phyloP scores from a whole-genome alignment of 805 yeast genomes.

The Komagataella kurtzmanii region DNA sequence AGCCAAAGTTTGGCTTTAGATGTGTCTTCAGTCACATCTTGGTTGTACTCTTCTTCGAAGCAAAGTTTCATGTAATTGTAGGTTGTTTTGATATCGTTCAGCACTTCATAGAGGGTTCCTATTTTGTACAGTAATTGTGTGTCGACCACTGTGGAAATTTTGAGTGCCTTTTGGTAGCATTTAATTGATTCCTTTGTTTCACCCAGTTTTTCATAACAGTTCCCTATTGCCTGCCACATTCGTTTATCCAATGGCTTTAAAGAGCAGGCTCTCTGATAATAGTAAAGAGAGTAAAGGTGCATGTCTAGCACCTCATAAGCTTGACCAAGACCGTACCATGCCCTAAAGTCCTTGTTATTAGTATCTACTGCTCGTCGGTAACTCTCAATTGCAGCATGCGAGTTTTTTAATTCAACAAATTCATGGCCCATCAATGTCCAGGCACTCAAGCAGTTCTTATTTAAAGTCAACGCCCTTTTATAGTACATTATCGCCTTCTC shows the following conservation, averaged over 20 bases:
- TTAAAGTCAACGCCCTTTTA: slow-evolving; percentile 74
- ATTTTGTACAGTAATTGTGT: slow-evolving; percentile 42
- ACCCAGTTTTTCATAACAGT: slow-evolving; percentile 71
- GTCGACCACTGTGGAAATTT: slow-evolving; percentile 29
- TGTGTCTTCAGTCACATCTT: slow-evolving; percentile 60
- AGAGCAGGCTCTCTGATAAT: slow-evolving; percentile 83
- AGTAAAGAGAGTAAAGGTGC: slow-evolving; percentile 85
- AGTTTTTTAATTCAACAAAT: slow-evolving; percentile 88
- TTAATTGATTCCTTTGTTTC: slow-evolving; percentile 63
- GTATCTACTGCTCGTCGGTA: slow-evolving; percentile 89
- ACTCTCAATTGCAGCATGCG: slow-evolving; percentile 95
- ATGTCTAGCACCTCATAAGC: slow-evolving; percentile 94
- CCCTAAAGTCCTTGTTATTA: slow-evolving; percentile 78
- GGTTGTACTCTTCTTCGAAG: slow-evolving; percentile 47
- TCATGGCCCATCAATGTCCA: slow-evolving; percentile 99
- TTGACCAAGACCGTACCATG: slow-evolving; percentile 98
- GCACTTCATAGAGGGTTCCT: slow-evolving; percentile 51
- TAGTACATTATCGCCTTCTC: slow-evolving; percentile 91
- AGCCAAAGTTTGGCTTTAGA: slow-evolving; percentile 80
- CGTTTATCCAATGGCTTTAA: slow-evolving; percentile 81
- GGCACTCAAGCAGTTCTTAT: slow-evolving; percentile 72
- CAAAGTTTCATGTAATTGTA: slow-evolving; percentile 53
- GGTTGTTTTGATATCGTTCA: slow-evolving; percentile 39
- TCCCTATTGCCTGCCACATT: slow-evolving; percentile 94
- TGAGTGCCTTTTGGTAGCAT: slow-evolving; percentile 68